Conservation (phyloP, 2,329 filamentous ascomycete genomes). For the Diaporthe citrichinensis region DNA sequence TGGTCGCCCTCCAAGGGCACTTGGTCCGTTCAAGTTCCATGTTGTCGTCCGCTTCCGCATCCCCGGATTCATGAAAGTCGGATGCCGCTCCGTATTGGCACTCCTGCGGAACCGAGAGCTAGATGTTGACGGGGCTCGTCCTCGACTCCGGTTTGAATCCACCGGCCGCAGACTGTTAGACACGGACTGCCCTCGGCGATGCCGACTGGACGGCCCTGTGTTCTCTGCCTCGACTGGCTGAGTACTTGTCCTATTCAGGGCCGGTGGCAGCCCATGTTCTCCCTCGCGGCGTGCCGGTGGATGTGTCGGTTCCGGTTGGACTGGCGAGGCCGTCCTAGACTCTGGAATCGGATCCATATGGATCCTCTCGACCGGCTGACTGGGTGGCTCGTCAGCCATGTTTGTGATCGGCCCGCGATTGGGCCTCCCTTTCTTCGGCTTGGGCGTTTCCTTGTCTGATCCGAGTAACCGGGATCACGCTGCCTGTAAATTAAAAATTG, state of each 20-base stretch:
- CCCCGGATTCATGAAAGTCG: constrained; percentile 24
- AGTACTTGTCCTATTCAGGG: constrained; percentile 20
- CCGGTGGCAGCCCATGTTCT: constrained; percentile 29
- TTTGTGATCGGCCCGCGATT: constrained; percentile 15
- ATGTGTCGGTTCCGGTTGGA: constrained; percentile 37
- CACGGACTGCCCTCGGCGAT: constrained; percentile 32
- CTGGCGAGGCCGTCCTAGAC: constrained; percentile 38
- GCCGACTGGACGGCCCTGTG: constrained; percentile 15
- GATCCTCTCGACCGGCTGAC: constrained; percentile 36
- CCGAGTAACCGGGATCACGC: constrained; percentile 37
- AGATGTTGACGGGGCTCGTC: constrained; percentile 36
- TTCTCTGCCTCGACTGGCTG: constrained; percentile 26
- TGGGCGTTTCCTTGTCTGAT: constrained; percentile 32
- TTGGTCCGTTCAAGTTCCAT: constrained; percentile 40
- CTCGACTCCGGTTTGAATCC: constrained; percentile 33
- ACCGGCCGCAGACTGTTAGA: constrained; percentile 36
- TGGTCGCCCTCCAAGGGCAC: constrained; percentile 35
- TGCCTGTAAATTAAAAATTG: constrained; percentile 36
- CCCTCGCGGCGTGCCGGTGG: constrained; percentile 20
- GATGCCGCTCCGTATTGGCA: constrained; percentile 19
- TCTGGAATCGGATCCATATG: constrained; percentile 40
- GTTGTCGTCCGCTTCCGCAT: constrained; percentile 40
- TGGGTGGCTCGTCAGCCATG: constrained; percentile 34
- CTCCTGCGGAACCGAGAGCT: constrained; percentile 36
- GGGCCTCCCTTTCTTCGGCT: constrained; percentile 26